Base-by-base conservation (phyloP, 805 yeast genomes). In the Suhomyces kilbournensis region DNA sequence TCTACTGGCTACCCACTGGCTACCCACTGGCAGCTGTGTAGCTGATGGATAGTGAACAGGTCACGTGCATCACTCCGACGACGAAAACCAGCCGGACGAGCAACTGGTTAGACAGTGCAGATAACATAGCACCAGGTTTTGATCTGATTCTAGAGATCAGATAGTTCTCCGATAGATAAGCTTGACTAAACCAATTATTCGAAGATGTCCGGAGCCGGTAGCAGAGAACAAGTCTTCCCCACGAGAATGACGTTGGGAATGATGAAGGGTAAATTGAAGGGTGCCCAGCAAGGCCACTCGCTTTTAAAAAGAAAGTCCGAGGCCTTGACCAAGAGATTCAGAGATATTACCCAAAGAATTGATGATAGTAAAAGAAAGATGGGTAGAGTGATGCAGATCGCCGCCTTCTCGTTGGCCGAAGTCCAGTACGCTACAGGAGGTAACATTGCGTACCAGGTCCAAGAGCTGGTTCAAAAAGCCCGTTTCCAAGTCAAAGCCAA, bases 321-420 rank as follows among this genome's bases (percentile, higher is more conserved):
- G 73, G 99, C 99, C 0, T 79, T 93, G 67, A 94, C 98, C 19
- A 91, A 92, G 71, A 80, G 99, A 64, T 93, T 93, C 76, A 85
- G 99, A 71, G 99, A 93, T 61, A 93, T 93, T 64, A 91, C 97
- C 15, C 88, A 82, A 68, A 78, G 97, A 70, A 93, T 93, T 67
- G 97, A 94, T 68, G 96, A 90, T 61, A 86, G 98, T 44, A 93
- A 93, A 74, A 83, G 93, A 62, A 94, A 93, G 76, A 93, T 94
- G 98, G 99, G 98, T 48, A 80, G 93, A 58, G 97, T 93, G 44
- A 93, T 93, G 98, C 98, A 94, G 69, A 88, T 96, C 0, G 99
- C 99, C 1, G 96, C 98, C 1, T 93, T 93, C 69, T 92, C 98
- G 7, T 79, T 93, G 62, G 98, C 98, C 2, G 99, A 93, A 70